Conservation (phyloP, 1,139 yeast genomes). For the Yamadazyma oceani region DNA sequence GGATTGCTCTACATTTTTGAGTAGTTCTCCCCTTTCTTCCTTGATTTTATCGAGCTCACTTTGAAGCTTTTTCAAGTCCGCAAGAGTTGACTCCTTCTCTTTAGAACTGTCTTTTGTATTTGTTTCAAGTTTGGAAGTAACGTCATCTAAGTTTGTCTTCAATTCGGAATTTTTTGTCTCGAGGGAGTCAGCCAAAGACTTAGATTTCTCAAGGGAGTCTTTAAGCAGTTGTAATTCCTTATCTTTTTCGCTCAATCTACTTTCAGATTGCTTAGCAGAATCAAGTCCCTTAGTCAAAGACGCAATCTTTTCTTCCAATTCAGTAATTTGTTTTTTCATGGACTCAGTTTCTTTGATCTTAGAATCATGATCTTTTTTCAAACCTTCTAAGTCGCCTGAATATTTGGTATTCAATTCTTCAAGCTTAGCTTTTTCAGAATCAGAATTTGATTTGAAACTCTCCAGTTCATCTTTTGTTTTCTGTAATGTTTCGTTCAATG, state of each 20-base stretch:
- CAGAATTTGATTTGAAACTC: slow-evolving; percentile 3
- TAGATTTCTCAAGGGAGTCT: slow-evolving; percentile 2
- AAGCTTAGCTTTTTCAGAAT: slow-evolving; percentile 2
- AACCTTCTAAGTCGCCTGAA: slow-evolving; percentile 3
- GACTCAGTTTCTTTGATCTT: slow-evolving; percentile 6
- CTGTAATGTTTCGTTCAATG: slow-evolving; percentile 4
- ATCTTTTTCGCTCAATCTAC: background rate
- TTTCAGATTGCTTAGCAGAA: slow-evolving; percentile 1
- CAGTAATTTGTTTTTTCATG: slow-evolving; percentile 3
- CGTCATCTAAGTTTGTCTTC: background rate
- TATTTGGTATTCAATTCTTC: slow-evolving; percentile 3
- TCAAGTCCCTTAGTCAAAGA: slow-evolving; percentile 4
- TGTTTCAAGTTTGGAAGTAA: background rate
- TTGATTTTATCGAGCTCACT: slow-evolving; percentile 2
- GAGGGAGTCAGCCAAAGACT: slow-evolving; percentile 2
- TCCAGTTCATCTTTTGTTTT: slow-evolving; percentile 6
- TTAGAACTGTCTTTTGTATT: background rate
- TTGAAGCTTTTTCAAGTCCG: slow-evolving; percentile 1
- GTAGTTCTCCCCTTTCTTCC: background rate
- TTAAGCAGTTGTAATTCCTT: slow-evolving; percentile 1
- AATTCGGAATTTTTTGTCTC: slow-evolving; percentile 3
- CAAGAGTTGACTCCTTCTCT: background rate
- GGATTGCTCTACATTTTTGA: background rate
- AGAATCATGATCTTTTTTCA: slow-evolving; percentile 11
- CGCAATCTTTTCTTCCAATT: background rate